These are phyloP conservation scores for Suhomyces coccinellae DNA, from an alignment of 1,139 yeast species.

Conservation along the genomic window DNA sequence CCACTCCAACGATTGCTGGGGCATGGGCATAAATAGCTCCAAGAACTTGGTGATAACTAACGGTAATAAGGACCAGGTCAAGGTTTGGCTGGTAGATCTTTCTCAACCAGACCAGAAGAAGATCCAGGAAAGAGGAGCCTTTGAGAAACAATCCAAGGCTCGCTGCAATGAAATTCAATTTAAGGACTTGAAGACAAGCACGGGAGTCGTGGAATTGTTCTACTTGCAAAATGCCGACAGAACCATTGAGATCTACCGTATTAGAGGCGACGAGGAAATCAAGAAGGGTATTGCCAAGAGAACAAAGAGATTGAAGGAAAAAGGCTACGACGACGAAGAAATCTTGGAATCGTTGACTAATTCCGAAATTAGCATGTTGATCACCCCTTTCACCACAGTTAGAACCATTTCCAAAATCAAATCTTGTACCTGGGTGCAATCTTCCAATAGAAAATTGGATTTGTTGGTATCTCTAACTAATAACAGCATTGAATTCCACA, in stretches of 20 bases:
- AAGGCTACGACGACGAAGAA: constrained; percentile 63
- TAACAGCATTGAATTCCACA: constrained; percentile 73
- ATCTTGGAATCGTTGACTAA: constrained; percentile 52
- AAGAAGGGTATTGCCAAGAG: constrained; percentile 76
- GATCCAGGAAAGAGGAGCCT: constrained; percentile 60
- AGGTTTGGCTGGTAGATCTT: constrained; percentile 74
- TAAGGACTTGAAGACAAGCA: constrained; percentile 33
- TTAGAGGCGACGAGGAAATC: constrained; percentile 77
- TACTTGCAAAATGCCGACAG: constrained; percentile 77
- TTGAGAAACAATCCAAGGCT: constrained; percentile 78
- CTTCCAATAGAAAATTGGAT: constrained; percentile 51
- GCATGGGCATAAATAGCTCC: constrained; percentile 51
- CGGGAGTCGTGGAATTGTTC: constrained; percentile 45
- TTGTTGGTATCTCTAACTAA: constrained; percentile 64
- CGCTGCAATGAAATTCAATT: constrained; percentile 68
- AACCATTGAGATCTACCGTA: constrained; percentile 77
- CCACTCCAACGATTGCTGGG: constrained; percentile 92
- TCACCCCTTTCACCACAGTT: constrained; percentile 64
- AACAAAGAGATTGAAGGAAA: constrained; percentile 74
- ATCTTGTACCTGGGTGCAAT: constrained; percentile 54
- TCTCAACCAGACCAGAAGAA: constrained; percentile 51
- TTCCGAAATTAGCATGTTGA: constrained; percentile 57
- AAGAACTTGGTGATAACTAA: constrained; percentile 59
- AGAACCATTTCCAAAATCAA: constrained; percentile 59
- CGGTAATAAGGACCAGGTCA: constrained; percentile 79